Evolutionary conservation across 2,329 filamentous ascomycete species (phyloP), one percentile per base, ranked within the genome.

Genomic region (Hortaea sp.): DNA sequence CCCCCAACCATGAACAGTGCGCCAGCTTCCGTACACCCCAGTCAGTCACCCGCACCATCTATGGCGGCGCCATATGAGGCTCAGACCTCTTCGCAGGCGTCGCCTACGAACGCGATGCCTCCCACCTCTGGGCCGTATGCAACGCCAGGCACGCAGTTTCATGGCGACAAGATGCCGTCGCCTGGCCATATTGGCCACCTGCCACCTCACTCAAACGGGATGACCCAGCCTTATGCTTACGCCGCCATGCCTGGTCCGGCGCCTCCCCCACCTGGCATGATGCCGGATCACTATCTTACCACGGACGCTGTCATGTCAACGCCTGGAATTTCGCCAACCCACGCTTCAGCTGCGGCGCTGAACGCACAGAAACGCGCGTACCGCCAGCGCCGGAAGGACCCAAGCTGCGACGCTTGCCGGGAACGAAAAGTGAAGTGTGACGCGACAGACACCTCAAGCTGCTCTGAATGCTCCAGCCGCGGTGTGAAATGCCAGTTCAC

Each of bases 401-500:
- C 92, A 1, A 97, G 88, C 61, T 98, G 92, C 66, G 92, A 98
- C 71, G 92, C 92, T 43, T 98, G 92, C 64, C 79, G 92, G 49
- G 92, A 98, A 62, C 75, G 79, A 41, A 83, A 83, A 67, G 79
- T 82, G 54, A 82, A 82, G 76, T 98, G 92, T 66, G 92, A 98
- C 71, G 92, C 92, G 30, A 97, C 92, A 11, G 92, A 97, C 64
- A 95, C 87, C 12, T 83, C 86, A 7, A 95, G 90, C 67, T 98
- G 92, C 66, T 95, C 92, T 1, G 92, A 98, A 68, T 98, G 92
- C 69, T 92, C 88, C 4, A 95, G 89, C 64, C 83, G 92, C 54
- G 94, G 90, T 63, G 90, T 97, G 54, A 94, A 94, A 66, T 98
- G 92, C 63, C 90, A 97, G 62, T 98, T 98, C 64, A 98, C 92